Conservation (phyloP, 371 early-diverging fungal species). For the Zopfochytrium polystomum region DNA sequence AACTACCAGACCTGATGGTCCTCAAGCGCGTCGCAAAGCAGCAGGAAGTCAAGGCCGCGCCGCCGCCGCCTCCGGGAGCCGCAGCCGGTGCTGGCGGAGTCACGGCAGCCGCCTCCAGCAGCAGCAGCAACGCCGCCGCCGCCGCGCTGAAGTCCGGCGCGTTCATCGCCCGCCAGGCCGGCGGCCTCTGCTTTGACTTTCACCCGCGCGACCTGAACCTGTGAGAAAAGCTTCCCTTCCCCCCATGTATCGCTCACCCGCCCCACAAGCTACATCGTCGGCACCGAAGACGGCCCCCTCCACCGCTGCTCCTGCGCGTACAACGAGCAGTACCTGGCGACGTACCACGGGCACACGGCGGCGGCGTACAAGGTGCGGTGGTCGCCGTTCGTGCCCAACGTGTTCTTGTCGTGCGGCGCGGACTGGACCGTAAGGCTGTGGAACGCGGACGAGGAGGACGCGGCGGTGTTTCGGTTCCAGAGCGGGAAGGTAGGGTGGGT, state of each 20-base stretch:
- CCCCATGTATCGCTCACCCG: neutral
- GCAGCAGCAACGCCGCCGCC: conserved; percentile 1
- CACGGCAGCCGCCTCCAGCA: conserved; percentile 6
- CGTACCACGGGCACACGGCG: conserved; percentile 50
- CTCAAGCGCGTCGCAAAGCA: conserved; percentile 50
- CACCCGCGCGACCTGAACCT: conserved; percentile 47
- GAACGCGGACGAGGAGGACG: conserved; percentile 45
- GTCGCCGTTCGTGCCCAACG: conserved; percentile 47
- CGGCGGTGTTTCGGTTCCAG: conserved; percentile 46
- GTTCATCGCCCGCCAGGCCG: conserved; percentile 50
- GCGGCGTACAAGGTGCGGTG: conserved; percentile 50
- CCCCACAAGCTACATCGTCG: conserved; percentile 51
- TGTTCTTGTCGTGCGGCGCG: conserved; percentile 43
- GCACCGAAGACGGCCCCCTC: conserved; percentile 54
- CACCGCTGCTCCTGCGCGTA: conserved; percentile 55
- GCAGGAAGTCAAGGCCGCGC: too few relatives aligned
- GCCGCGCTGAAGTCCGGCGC: conserved; percentile 28
- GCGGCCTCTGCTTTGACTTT: conserved; percentile 57
- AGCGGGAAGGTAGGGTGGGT: conserved; percentile 46
- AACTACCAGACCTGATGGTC: conserved; percentile 47
- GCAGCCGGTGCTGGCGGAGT: neutral
- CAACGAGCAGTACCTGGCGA: conserved; percentile 54
- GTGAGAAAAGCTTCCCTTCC: conserved; percentile 25
- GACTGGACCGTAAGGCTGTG: conserved; percentile 57
- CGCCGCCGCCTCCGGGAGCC: conserved; percentile 16